These are phyloP conservation scores for Boletales sp. DNA, from an alignment of 768 basidiomycete species.

Conservation along the genomic window DNA sequence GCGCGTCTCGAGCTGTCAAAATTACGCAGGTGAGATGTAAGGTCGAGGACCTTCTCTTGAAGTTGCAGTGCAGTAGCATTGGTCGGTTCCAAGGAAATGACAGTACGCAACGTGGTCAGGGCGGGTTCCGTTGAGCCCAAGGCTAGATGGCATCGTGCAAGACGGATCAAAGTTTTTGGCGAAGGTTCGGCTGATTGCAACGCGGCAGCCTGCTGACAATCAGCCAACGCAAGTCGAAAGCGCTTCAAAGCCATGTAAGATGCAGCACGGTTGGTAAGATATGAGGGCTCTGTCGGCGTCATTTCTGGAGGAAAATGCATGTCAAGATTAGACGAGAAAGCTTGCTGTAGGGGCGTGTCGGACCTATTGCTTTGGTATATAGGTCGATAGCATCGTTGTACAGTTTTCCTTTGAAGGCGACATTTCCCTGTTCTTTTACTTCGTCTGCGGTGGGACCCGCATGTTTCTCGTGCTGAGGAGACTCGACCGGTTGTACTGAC, in stretches of 20 bases:
- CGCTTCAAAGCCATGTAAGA: slow-evolving; percentile 80
- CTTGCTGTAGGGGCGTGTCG: slow-evolving; percentile 21
- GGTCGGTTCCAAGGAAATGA: slow-evolving; percentile 57
- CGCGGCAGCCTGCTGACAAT: slow-evolving; percentile 71
- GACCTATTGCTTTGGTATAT: slow-evolving; percentile 76
- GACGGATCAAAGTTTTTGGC: slow-evolving; percentile 75
- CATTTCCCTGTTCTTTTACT: slow-evolving; percentile 75
- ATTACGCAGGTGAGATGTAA: slow-evolving; percentile 65
- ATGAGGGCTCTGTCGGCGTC: slow-evolving; percentile 65
- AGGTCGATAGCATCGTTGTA: slow-evolving; percentile 69
- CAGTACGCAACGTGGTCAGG: slow-evolving; percentile 59
- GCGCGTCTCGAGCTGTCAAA: slow-evolving; percentile 52
- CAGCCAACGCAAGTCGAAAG: slow-evolving; percentile 68
- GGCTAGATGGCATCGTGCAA: slow-evolving; percentile 81
- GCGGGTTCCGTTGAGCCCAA: slow-evolving; percentile 69
- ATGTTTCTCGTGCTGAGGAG: slow-evolving; percentile 15
- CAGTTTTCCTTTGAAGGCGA: slow-evolving; percentile 61
- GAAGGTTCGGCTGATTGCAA: slow-evolving; percentile 62
- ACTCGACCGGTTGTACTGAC: slow-evolving; percentile 4
- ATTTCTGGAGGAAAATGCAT: slow-evolving; percentile 39
- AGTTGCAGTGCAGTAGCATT: slow-evolving; percentile 62
- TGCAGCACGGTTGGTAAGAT: slow-evolving; percentile 83
- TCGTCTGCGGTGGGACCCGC: slow-evolving; percentile 44
- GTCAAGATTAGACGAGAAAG: slow-evolving; percentile 6
- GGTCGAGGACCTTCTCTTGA: slow-evolving; percentile 52